A percentile compares a stretch with the other conserved stretches of the same genome.
Evolutionary conservation across 768 basidiomycete species (phyloP).

Genomic region (Dictyophora rubrovolvata): DNA sequence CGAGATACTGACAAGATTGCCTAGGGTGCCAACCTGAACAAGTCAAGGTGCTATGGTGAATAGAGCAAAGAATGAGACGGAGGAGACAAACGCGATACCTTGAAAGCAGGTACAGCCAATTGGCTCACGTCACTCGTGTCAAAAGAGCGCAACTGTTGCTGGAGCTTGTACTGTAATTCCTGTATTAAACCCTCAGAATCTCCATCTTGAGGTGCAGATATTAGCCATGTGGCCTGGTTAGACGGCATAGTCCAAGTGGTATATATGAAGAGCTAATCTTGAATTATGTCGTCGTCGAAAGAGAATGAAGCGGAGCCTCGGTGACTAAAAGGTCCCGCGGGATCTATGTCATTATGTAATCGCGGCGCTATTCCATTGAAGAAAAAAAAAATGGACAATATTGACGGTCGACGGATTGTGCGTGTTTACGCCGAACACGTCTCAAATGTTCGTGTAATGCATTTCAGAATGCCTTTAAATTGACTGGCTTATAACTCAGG

Average conservation of each 20-base stretch:
- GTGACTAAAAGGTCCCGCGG: not conserved
- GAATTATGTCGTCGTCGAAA: not conserved
- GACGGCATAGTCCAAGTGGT: constrained; percentile 59
- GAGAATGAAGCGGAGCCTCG: not conserved
- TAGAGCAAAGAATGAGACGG: not conserved
- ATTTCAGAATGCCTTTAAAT: not conserved
- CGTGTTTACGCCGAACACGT: constrained; percentile 60
- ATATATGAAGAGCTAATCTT: not conserved
- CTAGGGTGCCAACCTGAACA: constrained; percentile 83
- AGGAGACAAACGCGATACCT: constrained; percentile 40
- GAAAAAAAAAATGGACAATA: constrained; percentile 19
- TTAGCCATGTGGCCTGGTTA: constrained; percentile 91
- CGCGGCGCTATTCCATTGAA: not conserved
- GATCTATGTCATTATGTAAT: not conserved
- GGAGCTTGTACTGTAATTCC: constrained; percentile 55
- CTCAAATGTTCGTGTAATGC: constrained; percentile 23
- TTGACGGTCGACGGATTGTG: constrained; percentile 41
- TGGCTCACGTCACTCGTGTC: constrained; percentile 43
- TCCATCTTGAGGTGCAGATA: constrained; percentile 78
- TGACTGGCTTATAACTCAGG: constrained; percentile 27
- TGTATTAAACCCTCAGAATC: constrained; percentile 69
- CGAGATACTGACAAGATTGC: constrained; percentile 76
- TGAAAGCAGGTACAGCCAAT: constrained; percentile 77
- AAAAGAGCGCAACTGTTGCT: constrained; percentile 43
- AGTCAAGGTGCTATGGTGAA: not conserved